Evolutionary conservation across 1,284 basidiomycete genomes (phyloP).

Genomic region (Pseudozyma pruni): DNA sequence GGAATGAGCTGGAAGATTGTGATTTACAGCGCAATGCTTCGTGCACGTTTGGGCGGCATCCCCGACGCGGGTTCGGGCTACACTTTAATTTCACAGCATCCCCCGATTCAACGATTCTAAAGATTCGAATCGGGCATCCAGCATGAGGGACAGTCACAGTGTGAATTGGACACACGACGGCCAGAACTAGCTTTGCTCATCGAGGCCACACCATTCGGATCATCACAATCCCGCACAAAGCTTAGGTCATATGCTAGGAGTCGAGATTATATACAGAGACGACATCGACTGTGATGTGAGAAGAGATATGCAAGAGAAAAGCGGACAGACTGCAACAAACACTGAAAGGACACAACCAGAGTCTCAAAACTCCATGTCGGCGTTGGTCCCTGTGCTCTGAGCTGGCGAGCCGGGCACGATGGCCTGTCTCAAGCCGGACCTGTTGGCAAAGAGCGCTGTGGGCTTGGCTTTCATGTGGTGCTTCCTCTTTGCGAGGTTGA

Average conservation of each 20-base stretch:
- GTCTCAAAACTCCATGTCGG: conserved; percentile 38
- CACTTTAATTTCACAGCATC: too few relatives aligned
- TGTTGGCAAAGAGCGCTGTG: conserved; percentile 62
- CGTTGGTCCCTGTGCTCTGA: conserved; percentile 38
- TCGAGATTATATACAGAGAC: conserved; percentile 2
- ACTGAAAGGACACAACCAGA: background rate
- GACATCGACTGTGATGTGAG: background rate
- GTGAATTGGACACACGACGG: too few relatives aligned
- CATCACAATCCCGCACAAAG: too few relatives aligned
- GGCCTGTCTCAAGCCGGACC: conserved; percentile 43
- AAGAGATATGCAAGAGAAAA: conserved; percentile 9
- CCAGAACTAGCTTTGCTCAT: too few relatives aligned
- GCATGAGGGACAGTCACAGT: too few relatives aligned
- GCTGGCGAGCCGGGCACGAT: conserved; percentile 44
- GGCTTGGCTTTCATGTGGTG: conserved; percentile 65
- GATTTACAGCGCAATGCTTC: background rate
- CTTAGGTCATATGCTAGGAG: conserved; percentile 12
- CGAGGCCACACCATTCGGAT: too few relatives aligned
- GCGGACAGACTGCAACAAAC: background rate
- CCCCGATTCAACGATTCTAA: too few relatives aligned
- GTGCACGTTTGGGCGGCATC: too few relatives aligned
- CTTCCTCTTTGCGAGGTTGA: conserved; percentile 65
- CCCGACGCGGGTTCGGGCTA: background rate
- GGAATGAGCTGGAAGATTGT: conserved; percentile 1
- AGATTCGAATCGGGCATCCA: too few relatives aligned